phyloP scores from a whole-genome alignment of 768 basidiomycete genomes.

The Asterophora parasitica region DNA sequence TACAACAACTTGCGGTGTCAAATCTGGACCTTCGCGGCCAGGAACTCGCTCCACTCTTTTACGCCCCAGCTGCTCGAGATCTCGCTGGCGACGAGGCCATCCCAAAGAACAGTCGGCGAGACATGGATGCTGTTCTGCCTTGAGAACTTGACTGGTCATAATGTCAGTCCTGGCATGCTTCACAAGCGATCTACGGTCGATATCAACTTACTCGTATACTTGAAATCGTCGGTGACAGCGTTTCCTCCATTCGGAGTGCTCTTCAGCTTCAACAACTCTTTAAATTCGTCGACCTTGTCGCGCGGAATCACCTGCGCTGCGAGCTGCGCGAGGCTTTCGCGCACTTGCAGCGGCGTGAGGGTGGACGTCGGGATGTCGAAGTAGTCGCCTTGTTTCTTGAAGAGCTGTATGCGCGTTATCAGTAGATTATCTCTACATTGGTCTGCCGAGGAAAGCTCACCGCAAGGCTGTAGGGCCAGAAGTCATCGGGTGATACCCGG shows the following conservation, averaged over 20 bases:
- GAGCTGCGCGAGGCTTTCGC: conserved; percentile 64
- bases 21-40: conserved; percentile 50
- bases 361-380: conserved; percentile 71
- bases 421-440: not conserved
- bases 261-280: conserved; percentile 59
- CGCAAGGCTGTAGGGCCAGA: conserved; percentile 71
- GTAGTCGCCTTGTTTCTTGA: conserved; percentile 71
- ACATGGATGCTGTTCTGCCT: conserved; percentile 92
- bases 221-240: conserved; percentile 81
- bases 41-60: conserved; percentile 75
- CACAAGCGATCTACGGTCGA: not conserved
- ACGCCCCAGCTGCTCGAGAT: conserved; percentile 81
- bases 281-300: conserved; percentile 47
- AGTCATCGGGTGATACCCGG: conserved; percentile 66
- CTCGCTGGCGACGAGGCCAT: conserved; percentile 67
- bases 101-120: conserved; percentile 77
- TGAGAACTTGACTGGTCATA: conserved; percentile 71
- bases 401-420: conserved; percentile 44
- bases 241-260: conserved; percentile 71
- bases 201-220: conserved; percentile 63
- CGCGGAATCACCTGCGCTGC: conserved; percentile 50
- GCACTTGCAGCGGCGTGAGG: conserved; percentile 65
- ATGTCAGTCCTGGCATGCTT: not conserved
- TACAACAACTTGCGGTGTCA: conserved; percentile 18
- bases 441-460: conserved; percentile 32